Percentiles rank a stretch among this genome's conserved stretches.
phyloP scores from a whole-genome alignment of 176 grass and related monocot species.

The Olyra latifolia region DNA sequence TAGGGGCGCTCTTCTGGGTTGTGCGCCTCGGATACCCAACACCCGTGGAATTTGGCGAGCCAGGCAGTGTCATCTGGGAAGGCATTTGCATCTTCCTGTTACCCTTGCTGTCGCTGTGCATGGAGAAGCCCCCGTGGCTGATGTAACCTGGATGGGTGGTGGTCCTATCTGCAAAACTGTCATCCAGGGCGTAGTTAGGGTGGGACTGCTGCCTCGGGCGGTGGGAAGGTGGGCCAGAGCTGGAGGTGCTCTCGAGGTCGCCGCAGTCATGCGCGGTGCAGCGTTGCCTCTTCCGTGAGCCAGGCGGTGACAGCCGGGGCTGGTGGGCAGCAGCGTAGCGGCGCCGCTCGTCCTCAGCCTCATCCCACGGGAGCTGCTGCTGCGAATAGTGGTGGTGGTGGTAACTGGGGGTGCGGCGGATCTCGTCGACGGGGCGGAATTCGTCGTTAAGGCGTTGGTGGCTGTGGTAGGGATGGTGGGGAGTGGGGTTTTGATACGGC shows the following conservation, averaged over 20 bases:
- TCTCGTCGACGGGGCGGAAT: constrained; percentile 19
- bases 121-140: constrained; percentile 10
- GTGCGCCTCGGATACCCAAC: constrained; percentile 24
- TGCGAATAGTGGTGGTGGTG: constrained; percentile 12
- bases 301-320: constrained; percentile 12
- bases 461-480: constrained; percentile 23
- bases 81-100: constrained; percentile 52
- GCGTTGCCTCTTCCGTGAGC: constrained; percentile 34
- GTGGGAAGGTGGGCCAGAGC: constrained; percentile 34
- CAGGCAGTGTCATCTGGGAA: constrained; percentile 12
- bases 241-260: constrained; percentile 54
- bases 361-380: constrained; percentile 39
- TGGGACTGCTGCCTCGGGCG: constrained; percentile 31
- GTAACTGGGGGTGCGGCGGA: constrained; percentile 12
- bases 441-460: constrained; percentile 20
- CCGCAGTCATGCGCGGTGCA: constrained; percentile 12
- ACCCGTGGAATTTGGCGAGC: constrained; percentile 11
- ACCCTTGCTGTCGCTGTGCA: constrained; percentile 48
- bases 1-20: constrained; percentile 47
- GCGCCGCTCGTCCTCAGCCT: constrained; percentile 18
- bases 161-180: constrained; percentile 46
- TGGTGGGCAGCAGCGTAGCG: constrained; percentile 7
- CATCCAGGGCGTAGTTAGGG: constrained; percentile 22
- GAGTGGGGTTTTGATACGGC: constrained; percentile 12
- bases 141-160: constrained; percentile 15